Evolutionary conservation across 305 asterid species (phyloP).

Genomic region (Fraxinus greggii): DNA sequence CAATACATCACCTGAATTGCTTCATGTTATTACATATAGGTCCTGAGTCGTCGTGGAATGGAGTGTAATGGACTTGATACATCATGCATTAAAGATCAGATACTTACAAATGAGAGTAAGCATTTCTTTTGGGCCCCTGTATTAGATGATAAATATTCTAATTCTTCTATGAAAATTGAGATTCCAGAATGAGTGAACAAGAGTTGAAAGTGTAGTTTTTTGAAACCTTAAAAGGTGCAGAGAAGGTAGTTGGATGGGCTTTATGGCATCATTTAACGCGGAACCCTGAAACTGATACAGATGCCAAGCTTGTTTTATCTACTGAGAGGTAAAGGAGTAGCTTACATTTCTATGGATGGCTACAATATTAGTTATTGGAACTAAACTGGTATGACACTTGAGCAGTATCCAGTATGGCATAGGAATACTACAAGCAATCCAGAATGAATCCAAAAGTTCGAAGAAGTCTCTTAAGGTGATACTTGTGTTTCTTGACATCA

Average conservation of each 20-base stretch:
- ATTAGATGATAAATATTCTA: conserved; percentile 2
- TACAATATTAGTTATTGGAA: not conserved
- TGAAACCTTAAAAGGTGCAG: conserved; percentile 54
- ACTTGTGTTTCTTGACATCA: conserved; percentile 15
- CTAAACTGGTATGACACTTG: conserved; percentile 18
- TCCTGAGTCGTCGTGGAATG: conserved; percentile 55
- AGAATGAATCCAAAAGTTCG: conserved; percentile 57
- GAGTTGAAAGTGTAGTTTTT: conserved; percentile 17
- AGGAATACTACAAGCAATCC: conserved; percentile 52
- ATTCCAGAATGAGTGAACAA: conserved; percentile 11
- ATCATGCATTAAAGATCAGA: conserved; percentile 54
- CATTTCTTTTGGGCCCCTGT: conserved; percentile 8
- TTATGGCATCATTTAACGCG: conserved; percentile 58
- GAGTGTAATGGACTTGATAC: conserved; percentile 64
- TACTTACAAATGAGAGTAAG: conserved; percentile 66
- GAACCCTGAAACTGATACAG: conserved; percentile 49
- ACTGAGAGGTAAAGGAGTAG: conserved; percentile 51
- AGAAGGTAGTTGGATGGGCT: conserved; percentile 77
- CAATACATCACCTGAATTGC: not conserved
- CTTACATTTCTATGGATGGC: conserved; percentile 19
- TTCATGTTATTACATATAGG: conserved; percentile 42
- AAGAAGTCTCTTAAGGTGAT: conserved; percentile 69
- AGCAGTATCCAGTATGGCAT: conserved; percentile 65
- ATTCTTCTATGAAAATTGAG: not conserved
- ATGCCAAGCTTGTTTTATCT: conserved; percentile 46